phyloP scores from a whole-genome alignment of 768 basidiomycete species.

The Atractiella rhizophila region DNA sequence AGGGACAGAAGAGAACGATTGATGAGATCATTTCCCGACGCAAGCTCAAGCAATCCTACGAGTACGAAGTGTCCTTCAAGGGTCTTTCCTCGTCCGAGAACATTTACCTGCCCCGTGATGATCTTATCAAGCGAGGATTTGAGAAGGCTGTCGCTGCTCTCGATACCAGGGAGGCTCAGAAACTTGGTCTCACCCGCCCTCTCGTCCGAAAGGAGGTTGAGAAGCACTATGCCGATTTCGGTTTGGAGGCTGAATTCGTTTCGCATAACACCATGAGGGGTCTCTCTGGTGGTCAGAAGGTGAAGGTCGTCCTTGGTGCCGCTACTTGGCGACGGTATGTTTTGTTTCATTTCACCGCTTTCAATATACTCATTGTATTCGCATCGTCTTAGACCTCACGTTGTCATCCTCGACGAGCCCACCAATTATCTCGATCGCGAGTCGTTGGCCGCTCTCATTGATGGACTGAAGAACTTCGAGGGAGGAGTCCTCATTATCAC shows the following conservation, averaged over 20 bases:
- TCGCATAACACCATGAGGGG: conserved; percentile 98
- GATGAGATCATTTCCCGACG: conserved; percentile 44
- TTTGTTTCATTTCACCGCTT: no score
- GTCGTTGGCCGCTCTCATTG: conserved; percentile 93
- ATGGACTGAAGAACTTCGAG: conserved; percentile 90
- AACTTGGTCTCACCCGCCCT: conserved; percentile 81
- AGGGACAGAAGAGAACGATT: conserved; percentile 71
- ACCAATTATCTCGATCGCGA: conserved; percentile 96
- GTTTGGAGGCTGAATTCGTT: conserved; percentile 96
- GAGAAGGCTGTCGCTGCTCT: conserved; percentile 71
- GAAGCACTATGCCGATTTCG: conserved; percentile 94
- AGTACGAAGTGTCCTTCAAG: conserved; percentile 30
- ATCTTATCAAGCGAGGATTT: conserved; percentile 63
- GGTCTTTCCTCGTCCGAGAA: conserved; percentile 72
- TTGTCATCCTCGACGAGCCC: conserved; percentile 58
- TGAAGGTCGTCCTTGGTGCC: conserved; percentile 55
- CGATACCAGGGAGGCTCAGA: conserved; percentile 65
- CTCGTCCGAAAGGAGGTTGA: conserved; percentile 98
- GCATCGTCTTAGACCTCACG: conserved; percentile 82
- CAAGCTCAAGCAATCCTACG: conserved; percentile 86
- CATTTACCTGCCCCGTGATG: conserved; percentile 75
- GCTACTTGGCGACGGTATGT: conserved; percentile 99
- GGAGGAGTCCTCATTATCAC: conserved; percentile 39
- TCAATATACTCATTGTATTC: no score
- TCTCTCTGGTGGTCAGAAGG: conserved; percentile 89